Evolutionary conservation across 176 grass and related monocot genomes (phyloP).

Genomic region (Oropetium thomaeum): DNA sequence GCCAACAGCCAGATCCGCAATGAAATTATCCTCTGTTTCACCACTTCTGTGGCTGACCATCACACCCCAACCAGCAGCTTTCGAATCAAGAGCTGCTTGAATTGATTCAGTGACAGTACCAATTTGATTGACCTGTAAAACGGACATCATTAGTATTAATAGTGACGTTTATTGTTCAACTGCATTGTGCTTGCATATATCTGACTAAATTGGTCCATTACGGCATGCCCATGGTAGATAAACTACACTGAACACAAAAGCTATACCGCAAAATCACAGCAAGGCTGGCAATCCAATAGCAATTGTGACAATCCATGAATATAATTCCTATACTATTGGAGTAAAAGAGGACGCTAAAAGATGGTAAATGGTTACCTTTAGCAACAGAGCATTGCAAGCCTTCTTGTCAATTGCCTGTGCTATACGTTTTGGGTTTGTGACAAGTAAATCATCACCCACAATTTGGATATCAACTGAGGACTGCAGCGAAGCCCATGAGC

Average conservation of each 20-base stretch:
- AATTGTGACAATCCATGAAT: not conserved
- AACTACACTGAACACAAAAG: not conserved
- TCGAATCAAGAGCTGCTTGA: constrained; percentile 89
- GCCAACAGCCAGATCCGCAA: constrained; percentile 89
- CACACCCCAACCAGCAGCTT: constrained; percentile 92
- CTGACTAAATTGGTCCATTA: not conserved
- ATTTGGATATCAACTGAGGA: constrained; percentile 90
- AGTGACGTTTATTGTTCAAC: not conserved
- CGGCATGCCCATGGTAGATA: too few species aligned
- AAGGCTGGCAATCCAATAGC: not conserved
- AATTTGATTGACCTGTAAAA: constrained; percentile 92
- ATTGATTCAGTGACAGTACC: constrained; percentile 88
- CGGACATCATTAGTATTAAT: not conserved
- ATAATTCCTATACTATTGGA: not conserved
- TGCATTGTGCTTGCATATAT: not conserved
- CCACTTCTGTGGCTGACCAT: constrained; percentile 99
- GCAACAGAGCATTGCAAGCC: constrained; percentile 86
- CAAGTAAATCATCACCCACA: constrained; percentile 93
- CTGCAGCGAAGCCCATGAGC: constrained; percentile 74
- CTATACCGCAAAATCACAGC: not conserved
- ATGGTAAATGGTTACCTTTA: constrained; percentile 60
- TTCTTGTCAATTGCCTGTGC: constrained; percentile 80
- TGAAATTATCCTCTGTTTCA: constrained; percentile 98
- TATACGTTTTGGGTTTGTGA: constrained; percentile 97
- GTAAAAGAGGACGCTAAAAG: not conserved